These are phyloP conservation scores for Nymphaea thermarum DNA, from an alignment of 164 flowering plant genomes.

Conservation along the genomic window DNA sequence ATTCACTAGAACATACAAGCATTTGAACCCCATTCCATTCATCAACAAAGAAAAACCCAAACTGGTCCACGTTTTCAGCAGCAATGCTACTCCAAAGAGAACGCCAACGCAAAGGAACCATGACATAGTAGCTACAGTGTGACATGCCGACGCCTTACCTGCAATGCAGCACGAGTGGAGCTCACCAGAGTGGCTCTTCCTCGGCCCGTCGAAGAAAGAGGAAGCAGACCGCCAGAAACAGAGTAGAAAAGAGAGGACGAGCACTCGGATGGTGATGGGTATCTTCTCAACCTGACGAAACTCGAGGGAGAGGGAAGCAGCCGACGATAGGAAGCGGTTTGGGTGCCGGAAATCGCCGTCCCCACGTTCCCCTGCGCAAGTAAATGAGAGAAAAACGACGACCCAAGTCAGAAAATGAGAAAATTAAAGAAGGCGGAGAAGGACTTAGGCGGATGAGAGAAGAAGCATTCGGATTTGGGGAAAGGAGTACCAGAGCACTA, in stretches of 20 bases:
- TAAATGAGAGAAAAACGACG: not conserved
- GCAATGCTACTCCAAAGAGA: not conserved
- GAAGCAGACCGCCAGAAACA: conserved; percentile 14
- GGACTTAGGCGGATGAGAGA: not conserved
- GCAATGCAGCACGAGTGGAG: conserved; percentile 30
- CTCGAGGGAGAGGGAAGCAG: conserved; percentile 7
- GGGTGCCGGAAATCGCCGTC: conserved; percentile 12
- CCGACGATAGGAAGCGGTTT: conserved; percentile 9
- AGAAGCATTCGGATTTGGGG: not conserved
- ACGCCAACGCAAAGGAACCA: not conserved
- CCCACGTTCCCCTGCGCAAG: conserved; percentile 27
- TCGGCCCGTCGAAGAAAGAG: conserved; percentile 9
- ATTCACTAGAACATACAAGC: not conserved
- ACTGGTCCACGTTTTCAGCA: not conserved
- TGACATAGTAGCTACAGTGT: not conserved
- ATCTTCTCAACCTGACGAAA: conserved; percentile 13
- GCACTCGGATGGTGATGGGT: conserved; percentile 9
- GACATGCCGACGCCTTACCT: conserved; percentile 20
- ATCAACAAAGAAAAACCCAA: not conserved
- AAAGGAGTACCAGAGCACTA: not conserved
- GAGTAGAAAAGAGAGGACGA: conserved; percentile 22
- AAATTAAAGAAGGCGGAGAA: not conserved
- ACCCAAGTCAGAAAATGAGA: too few relatives aligned
- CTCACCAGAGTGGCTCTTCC: conserved; percentile 9
- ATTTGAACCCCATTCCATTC: not conserved